Evolutionary conservation across 2,329 filamentous ascomycete genomes (phyloP).

Genomic region (Elsinoe perseae): DNA sequence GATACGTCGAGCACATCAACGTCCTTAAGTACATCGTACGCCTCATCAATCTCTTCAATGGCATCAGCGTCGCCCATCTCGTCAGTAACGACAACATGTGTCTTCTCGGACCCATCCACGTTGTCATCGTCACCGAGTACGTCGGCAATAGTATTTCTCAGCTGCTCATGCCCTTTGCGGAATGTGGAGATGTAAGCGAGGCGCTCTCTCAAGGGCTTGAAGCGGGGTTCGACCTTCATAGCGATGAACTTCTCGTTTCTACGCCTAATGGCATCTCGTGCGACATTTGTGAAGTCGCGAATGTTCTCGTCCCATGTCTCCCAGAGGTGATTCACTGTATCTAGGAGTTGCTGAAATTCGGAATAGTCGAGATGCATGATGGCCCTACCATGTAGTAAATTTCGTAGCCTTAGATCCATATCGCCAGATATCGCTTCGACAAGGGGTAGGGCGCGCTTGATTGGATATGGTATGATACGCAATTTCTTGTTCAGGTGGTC

Average conservation of each 20-base stretch:
- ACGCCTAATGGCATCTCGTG: slow-evolving; percentile 85
- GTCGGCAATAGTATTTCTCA: slow-evolving; percentile 91
- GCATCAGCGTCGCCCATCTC: slow-evolving; percentile 97
- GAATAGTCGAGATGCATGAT: slow-evolving; percentile 87
- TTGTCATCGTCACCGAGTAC: slow-evolving; percentile 70
- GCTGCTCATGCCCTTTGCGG: slow-evolving; percentile 92
- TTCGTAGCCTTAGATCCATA: slow-evolving; percentile 77
- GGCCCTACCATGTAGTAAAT: slow-evolving; percentile 74
- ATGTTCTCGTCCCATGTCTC: slow-evolving; percentile 89
- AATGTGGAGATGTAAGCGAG: slow-evolving; percentile 93
- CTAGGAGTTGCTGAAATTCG: slow-evolving; percentile 83
- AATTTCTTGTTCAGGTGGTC: slow-evolving; percentile 95
- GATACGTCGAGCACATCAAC: slow-evolving; percentile 93
- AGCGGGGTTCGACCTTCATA: slow-evolving; percentile 87
- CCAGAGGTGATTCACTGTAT: slow-evolving; percentile 76
- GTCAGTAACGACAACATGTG: slow-evolving; percentile 67
- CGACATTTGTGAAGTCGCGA: slow-evolving; percentile 97
- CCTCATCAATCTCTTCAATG: slow-evolving; percentile 89
- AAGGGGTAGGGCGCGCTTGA: slow-evolving; percentile 81
- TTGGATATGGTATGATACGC: slow-evolving; percentile 90
- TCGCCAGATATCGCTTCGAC: slow-evolving; percentile 95
- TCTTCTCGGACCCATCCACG: slow-evolving; percentile 49
- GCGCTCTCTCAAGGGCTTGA: slow-evolving; percentile 80
- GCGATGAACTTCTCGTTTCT: slow-evolving; percentile 97
- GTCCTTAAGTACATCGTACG: slow-evolving; percentile 87